These are phyloP conservation scores for Saccharomyces mikatae DNA, from an alignment of 805 yeast species.

Conservation along the genomic window DNA sequence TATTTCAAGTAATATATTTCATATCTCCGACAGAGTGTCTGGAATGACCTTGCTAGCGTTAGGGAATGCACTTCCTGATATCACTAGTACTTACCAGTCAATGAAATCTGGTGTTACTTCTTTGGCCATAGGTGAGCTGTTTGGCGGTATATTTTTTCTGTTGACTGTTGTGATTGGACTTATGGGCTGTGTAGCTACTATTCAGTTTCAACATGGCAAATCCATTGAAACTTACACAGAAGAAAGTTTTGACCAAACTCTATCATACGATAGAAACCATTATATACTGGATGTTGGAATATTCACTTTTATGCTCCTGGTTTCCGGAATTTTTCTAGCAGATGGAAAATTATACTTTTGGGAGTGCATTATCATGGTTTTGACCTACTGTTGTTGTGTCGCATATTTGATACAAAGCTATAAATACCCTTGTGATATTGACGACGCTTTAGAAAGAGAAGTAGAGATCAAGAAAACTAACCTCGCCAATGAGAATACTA, in stretches of 20 bases:
- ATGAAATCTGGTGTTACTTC: constrained; percentile 63
- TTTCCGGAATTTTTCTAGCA: constrained; percentile 44
- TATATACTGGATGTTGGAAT: constrained; percentile 58
- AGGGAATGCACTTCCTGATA: constrained; percentile 91
- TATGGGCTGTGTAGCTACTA: constrained; percentile 63
- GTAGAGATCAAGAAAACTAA: background rate
- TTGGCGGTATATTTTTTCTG: constrained; percentile 84
- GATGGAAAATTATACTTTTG: constrained; percentile 47
- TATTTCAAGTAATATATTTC: constrained; percentile 47
- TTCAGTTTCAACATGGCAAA: constrained; percentile 35
- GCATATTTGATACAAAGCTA: constrained; percentile 34
- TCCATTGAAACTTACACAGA: background rate
- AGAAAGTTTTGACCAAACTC: background rate
- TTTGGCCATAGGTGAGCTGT: constrained; percentile 80
- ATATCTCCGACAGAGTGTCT: constrained; percentile 66
- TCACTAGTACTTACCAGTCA: constrained; percentile 76
- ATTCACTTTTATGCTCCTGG: constrained; percentile 42
- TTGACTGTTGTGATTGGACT: constrained; percentile 73
- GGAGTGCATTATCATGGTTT: constrained; percentile 53
- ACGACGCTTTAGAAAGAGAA: background rate
- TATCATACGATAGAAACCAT: constrained; percentile 29
- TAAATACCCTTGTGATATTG: constrained; percentile 1
- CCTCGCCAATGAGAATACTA: background rate
- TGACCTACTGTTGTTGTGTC: constrained; percentile 53
- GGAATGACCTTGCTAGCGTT: constrained; percentile 84